Conservation (phyloP, 306 rosid species). For the Malus asiatica region DNA sequence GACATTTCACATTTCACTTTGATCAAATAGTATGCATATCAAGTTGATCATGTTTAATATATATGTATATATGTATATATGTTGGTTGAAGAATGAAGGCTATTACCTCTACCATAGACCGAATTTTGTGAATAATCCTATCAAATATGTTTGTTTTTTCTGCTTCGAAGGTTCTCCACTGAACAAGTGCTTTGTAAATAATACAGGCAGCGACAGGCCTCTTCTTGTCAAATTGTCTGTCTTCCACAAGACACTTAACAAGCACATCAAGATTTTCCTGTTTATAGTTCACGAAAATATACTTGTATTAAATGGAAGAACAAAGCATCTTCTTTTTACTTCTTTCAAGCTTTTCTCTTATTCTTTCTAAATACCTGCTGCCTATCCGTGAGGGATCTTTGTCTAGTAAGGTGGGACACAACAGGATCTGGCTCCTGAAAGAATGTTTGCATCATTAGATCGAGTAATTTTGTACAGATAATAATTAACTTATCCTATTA, state of each 20-base stretch:
- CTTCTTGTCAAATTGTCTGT: conserved; percentile 59
- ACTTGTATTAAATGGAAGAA: background rate
- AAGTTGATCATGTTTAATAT: background rate
- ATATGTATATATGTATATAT: background rate
- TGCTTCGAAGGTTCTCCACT: conserved; percentile 87
- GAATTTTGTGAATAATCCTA: conserved; percentile 55
- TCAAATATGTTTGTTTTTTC: conserved; percentile 78
- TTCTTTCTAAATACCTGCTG: conserved; percentile 57
- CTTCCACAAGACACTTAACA: conserved; percentile 70
- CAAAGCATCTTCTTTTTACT: no score
- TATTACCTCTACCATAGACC: conserved; percentile 61
- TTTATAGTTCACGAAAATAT: conserved; percentile 2
- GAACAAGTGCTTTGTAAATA: conserved; percentile 72
- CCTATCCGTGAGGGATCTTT: conserved; percentile 72
- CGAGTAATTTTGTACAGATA: background rate
- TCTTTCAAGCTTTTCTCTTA: background rate
- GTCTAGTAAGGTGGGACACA: conserved; percentile 47
- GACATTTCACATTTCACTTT: conserved; percentile 9
- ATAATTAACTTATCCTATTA: background rate
- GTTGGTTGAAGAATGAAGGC: background rate
- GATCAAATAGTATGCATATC: background rate
- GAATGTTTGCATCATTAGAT: conserved; percentile 5
- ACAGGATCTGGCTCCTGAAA: conserved; percentile 53
- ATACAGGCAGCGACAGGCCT: conserved; percentile 70
- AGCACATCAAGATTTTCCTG: conserved; percentile 80